These are phyloP conservation scores for Termitomyces sp. DNA, from an alignment of 768 basidiomycete genomes.

Conservation along the genomic window DNA sequence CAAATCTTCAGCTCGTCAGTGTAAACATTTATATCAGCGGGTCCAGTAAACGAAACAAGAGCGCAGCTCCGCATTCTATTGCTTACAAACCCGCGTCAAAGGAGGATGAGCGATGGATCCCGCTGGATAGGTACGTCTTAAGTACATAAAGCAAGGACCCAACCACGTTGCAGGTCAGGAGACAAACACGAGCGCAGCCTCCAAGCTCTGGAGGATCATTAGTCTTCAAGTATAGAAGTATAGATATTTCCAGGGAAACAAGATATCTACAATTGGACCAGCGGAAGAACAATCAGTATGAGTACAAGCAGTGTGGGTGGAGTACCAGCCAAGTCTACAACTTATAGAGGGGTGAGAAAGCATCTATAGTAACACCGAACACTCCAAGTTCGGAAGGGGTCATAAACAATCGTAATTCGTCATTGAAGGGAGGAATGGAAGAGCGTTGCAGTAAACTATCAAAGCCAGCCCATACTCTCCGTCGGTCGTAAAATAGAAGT, in stretches of 20 bases:
- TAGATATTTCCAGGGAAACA: background rate
- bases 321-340: slow-evolving; percentile 4
- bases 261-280: background rate
- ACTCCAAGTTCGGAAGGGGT: background rate
- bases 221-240: background rate
- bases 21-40: too few species aligned
- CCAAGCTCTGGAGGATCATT: background rate
- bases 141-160: too few species aligned
- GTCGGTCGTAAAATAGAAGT: slow-evolving; percentile 4
- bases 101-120: background rate
- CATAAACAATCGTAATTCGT: background rate
- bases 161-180: background rate
- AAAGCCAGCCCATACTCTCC: slow-evolving; percentile 11
- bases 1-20: too few species aligned
- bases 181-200: background rate
- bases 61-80: too few species aligned
- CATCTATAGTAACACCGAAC: slow-evolving; percentile 4
- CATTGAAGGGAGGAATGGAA: slow-evolving; percentile 9
- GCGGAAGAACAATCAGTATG: background rate
- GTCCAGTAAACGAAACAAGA: background rate
- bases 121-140: background rate
- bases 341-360: background rate
- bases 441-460: slow-evolving; percentile 5
- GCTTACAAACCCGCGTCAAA: background rate
- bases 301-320: slow-evolving; percentile 3